phyloP scores from a whole-genome alignment of 2,329 filamentous ascomycete species.

The Leptographium lundbergii region DNA sequence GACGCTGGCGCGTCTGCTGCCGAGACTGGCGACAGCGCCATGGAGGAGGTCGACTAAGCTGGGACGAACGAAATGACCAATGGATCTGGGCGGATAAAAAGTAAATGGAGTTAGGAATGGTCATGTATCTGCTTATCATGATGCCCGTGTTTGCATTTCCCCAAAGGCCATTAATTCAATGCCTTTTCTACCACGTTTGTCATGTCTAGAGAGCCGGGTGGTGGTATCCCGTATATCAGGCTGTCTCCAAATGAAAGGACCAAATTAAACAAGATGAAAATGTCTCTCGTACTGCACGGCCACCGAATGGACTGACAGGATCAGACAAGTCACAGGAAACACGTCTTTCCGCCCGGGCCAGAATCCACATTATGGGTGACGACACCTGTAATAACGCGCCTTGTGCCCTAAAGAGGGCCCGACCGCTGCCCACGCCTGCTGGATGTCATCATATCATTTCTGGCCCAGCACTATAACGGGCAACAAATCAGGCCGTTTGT shows the following conservation, averaged over 20 bases:
- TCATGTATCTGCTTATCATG: constrained; percentile 11
- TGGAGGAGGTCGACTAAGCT: constrained; percentile 98
- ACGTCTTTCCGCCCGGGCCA: too few species aligned
- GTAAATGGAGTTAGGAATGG: constrained; percentile 25
- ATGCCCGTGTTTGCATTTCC: constrained; percentile 6
- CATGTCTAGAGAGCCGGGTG: background rate
- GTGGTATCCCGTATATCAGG: background rate
- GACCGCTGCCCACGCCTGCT: too few species aligned
- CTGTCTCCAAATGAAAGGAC: background rate
- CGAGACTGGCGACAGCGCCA: constrained; percentile 76
- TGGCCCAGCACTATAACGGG: too few species aligned
- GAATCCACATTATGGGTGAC: too few species aligned
- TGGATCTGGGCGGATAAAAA: constrained; percentile 23
- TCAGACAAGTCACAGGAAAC: too few species aligned
- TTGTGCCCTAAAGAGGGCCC: too few species aligned
- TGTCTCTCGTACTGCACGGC: too few species aligned
- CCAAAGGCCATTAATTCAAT: background rate
- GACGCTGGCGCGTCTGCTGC: constrained; percentile 45
- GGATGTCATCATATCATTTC: too few species aligned
- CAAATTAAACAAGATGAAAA: background rate
- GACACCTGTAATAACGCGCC: too few species aligned
- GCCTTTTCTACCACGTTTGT: background rate
- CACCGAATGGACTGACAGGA: too few species aligned
- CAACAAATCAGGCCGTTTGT: too few species aligned
- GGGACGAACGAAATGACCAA: constrained; percentile 16